Evolutionary conservation across 805 yeast species (phyloP), one percentile per base, ranked within the genome.

Genomic region (Suhomyces prunicola): DNA sequence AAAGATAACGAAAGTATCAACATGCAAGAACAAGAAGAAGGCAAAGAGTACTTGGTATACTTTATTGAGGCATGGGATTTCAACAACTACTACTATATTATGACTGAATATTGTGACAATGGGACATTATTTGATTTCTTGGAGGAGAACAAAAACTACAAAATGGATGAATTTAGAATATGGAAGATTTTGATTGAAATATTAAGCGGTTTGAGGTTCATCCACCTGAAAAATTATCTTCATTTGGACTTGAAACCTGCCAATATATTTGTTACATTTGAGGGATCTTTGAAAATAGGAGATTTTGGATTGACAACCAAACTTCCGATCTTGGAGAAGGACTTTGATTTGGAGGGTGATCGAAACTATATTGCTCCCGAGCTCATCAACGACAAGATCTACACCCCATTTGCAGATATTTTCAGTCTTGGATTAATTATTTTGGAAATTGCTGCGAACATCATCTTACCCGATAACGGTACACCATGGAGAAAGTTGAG

Each of bases 311-410:
- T 94, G 78, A 96, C 97, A 5, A 82, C 96, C 2, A 83, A 82
- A 58, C 73, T 84, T 50, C 98, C 98, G 0, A 84, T 85, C 17
- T 57, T 74, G 31, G 82, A 82, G 47, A 79, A 77, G 44, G 83
- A 74, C 57, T 86, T 90, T 62, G 99, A 94, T 70, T 82, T 96
- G 59, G 99, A 94, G 71, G 99, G 99, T 26, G 99, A 94, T 70
- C 78, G 98, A 50, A 97, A 93, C 67, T 94, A 94, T 70, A 94
- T 94, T 70, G 98, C 99, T 0, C 99, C 99, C 1, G 99, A 94
- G 68, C 85, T 94, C 23, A 85, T 94, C 51, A 83, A 91, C 33
- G 83, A 81, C 45, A 91, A 90, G 65, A 80, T 82, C 44, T 94
- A 94, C 66, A 91, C 90, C 41, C 89, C 87, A 60, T 91, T 93